These are phyloP conservation scores for Tephrocybe sp. DNA, from an alignment of 768 basidiomycete genomes.

Conservation along the genomic window DNA sequence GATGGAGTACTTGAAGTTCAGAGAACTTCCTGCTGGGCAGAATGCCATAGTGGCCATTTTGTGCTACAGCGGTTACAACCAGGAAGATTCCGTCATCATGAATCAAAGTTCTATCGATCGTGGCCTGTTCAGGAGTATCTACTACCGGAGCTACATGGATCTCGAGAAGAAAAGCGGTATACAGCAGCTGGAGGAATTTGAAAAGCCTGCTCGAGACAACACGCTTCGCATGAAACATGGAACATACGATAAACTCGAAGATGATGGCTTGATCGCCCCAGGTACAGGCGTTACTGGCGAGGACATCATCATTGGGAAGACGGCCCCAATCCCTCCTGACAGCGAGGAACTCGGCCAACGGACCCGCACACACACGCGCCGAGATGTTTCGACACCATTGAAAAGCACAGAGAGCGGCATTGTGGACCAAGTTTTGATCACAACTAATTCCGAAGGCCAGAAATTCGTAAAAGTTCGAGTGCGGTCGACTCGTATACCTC, in stretches of 20 bases:
- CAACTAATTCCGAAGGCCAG: constrained; percentile 93
- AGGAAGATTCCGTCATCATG: constrained; percentile 99
- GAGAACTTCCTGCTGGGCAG: constrained; percentile 98
- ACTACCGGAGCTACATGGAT: constrained; percentile 98
- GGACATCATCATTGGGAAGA: constrained; percentile 99
- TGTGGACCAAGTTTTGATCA: constrained; percentile 95
- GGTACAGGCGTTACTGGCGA: constrained; percentile 95
- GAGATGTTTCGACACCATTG: constrained; percentile 96
- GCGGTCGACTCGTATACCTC: constrained; percentile 93
- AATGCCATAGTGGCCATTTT: constrained; percentile 98
- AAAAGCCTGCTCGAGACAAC: constrained; percentile 90
- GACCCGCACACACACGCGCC: constrained; percentile 88
- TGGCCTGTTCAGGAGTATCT: constrained; percentile 97
- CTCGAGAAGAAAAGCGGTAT: constrained; percentile 96
- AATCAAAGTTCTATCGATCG: constrained; percentile 99
- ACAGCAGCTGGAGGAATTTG: constrained; percentile 91
- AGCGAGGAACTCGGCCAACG: constrained; percentile 97
- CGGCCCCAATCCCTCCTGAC: constrained; percentile 94
- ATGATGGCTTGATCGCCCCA: constrained; percentile 93
- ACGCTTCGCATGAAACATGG: constrained; percentile 98
- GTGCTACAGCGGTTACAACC: constrained; percentile 99
- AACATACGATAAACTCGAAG: constrained; percentile 97
- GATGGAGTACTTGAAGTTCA: constrained; percentile 99
- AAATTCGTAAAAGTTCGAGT: constrained; percentile 99
- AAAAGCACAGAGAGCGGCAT: constrained; percentile 98